Percentiles rank a stretch among this genome's conserved stretches.
Conservation (phyloP, 352 stramenopile species). For the Globisporangium cylindrosporum region DNA sequence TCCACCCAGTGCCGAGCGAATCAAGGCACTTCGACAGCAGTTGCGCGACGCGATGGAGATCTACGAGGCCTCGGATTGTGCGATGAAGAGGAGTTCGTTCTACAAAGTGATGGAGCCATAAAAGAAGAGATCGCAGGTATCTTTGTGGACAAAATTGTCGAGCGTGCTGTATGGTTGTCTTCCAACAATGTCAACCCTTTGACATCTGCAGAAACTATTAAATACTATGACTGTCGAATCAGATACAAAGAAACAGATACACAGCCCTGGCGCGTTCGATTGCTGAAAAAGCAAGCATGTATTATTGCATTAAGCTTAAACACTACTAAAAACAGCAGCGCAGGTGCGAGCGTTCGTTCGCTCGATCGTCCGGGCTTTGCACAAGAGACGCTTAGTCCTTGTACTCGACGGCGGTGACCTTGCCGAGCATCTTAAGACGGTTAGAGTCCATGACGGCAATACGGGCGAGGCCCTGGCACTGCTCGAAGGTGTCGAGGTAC, state of each 20-base stretch:
- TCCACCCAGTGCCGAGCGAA: conserved; percentile 56
- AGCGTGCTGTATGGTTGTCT: no score
- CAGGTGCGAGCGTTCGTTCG: conserved; percentile 24
- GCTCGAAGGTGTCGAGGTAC: conserved; percentile 77
- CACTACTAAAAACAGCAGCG: conserved; percentile 66
- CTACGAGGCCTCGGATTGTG: conserved; percentile 43
- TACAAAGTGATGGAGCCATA: background rate
- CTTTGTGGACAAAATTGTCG: no score
- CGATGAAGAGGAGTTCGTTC: conserved; percentile 33
- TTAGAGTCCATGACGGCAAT: conserved; percentile 88
- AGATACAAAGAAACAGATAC: background rate
- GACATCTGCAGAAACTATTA: background rate
- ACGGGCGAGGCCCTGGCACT: conserved; percentile 71
- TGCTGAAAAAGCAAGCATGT: conserved; percentile 2
- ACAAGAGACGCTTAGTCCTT: conserved; percentile 29
- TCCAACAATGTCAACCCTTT: no score
- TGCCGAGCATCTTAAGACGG: conserved; percentile 83
- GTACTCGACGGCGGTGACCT: conserved; percentile 51
- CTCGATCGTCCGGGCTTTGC: no score
- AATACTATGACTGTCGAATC: background rate
- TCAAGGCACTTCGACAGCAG: conserved; percentile 43
- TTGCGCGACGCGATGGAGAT: conserved; percentile 40
- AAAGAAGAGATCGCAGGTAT: no score
- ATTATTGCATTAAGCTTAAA: conserved; percentile 4
- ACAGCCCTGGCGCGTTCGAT: background rate